These are phyloP conservation scores for Paracoccidioides brasiliensis DNA, from an alignment of 2,329 filamentous ascomycete species.

Conservation along the genomic window DNA sequence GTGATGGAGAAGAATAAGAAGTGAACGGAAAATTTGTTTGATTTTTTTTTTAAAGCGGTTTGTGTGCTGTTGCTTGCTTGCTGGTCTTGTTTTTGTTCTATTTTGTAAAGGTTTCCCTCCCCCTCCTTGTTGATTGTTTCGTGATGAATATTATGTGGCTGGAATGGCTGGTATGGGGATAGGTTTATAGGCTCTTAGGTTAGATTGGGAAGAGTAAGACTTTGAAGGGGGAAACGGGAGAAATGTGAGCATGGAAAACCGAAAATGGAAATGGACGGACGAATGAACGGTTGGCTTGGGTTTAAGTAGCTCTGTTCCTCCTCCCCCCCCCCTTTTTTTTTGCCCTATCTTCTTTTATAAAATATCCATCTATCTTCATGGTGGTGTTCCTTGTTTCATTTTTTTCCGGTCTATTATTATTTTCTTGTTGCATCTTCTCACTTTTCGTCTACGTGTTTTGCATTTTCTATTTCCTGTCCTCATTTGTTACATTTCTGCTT, in stretches of 20 bases:
- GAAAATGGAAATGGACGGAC: background rate
- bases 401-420: background rate
- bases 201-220: background rate
- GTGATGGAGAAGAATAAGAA: conserved; percentile 38
- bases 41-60: conserved; percentile 1
- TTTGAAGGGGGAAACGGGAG: background rate
- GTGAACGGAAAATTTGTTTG: background rate
- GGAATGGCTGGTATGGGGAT: too few relatives aligned
- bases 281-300: background rate
- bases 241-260: background rate
- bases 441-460: too few relatives aligned
- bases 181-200: background rate
- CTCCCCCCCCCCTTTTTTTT: background rate
- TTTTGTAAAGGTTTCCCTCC: too few relatives aligned
- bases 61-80: too few relatives aligned
- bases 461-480: too few relatives aligned
- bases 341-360: background rate
- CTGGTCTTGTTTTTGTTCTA: too few relatives aligned
- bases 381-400: background rate
- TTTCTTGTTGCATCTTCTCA: background rate
- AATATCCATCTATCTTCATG: background rate
- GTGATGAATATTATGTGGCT: too few relatives aligned
- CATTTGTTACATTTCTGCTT: too few relatives aligned
- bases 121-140: too few relatives aligned
- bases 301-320: background rate